phyloP scores from a whole-genome alignment of 208 protist species.

The Trypanosoma melophagium region DNA sequence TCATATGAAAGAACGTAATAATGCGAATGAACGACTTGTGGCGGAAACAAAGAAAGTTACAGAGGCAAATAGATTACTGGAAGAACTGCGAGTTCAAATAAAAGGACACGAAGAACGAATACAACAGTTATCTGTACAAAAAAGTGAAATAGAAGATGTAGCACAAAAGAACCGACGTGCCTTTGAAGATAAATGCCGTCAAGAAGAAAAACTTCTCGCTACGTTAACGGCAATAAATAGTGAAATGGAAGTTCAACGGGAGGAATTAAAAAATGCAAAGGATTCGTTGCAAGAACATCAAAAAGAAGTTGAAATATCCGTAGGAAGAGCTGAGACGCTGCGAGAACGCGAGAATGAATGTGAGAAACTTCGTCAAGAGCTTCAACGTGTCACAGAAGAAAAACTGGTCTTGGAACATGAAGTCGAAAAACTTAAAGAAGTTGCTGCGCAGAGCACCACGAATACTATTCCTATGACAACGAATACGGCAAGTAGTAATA shows the following conservation, averaged over 20 bases:
- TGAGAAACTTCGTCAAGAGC: not conserved
- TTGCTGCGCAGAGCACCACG: not conserved
- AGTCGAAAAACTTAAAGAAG: slow-evolving; percentile 1
- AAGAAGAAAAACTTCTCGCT: slow-evolving; percentile 45
- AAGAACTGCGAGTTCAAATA: slow-evolving; percentile 8
- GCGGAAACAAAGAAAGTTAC: slow-evolving; percentile 48
- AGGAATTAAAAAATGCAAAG: slow-evolving; percentile 6
- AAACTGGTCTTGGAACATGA: not conserved
- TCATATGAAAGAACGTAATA: slow-evolving; percentile 53
- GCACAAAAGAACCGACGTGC: slow-evolving; percentile 57
- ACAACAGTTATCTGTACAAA: slow-evolving; percentile 25
- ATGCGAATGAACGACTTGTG: slow-evolving; percentile 42
- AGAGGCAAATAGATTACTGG: slow-evolving; percentile 33
- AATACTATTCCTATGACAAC: not conserved
- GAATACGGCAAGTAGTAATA: not conserved
- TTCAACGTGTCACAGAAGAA: slow-evolving; percentile 5
- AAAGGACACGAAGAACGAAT: slow-evolving; percentile 13
- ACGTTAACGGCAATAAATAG: slow-evolving; percentile 20
- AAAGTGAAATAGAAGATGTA: slow-evolving; percentile 51
- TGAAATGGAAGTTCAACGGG: slow-evolving; percentile 20
- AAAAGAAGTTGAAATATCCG: slow-evolving; percentile 1
- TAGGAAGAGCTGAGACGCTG: not conserved
- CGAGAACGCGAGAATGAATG: not conserved
- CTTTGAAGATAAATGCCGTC: slow-evolving; percentile 67
- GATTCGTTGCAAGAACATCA: not conserved